These are phyloP conservation scores for Straminergon stramineum DNA, from an alignment of 225 moss, liverwort and hornwort species.

Conservation along the genomic window DNA sequence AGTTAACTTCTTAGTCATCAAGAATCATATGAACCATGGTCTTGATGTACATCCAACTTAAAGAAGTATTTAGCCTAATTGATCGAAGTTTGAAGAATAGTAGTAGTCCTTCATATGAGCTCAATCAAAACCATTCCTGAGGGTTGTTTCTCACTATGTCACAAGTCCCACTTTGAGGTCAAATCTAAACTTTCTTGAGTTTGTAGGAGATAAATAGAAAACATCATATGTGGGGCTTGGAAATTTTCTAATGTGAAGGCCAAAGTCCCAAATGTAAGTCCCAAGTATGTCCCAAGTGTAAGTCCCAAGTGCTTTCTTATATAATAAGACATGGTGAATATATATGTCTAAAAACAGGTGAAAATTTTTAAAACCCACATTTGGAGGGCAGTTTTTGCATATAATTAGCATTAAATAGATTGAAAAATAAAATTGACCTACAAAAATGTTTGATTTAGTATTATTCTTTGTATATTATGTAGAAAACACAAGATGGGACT, in stretches of 20 bases:
- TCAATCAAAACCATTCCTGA: neutral
- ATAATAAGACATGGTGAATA: too few relatives aligned
- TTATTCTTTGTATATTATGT: neutral
- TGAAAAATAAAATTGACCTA: neutral
- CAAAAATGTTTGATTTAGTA: neutral
- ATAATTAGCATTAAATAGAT: rapidly evolving
- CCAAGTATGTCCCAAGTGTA: neutral
- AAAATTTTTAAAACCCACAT: neutral
- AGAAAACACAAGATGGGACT: neutral
- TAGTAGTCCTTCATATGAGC: too few relatives aligned
- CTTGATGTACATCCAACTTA: neutral
- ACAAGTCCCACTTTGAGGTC: neutral
- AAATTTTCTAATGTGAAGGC: neutral
- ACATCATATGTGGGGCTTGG: neutral
- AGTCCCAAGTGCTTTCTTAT: neutral
- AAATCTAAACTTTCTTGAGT: neutral
- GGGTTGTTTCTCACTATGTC: neutral
- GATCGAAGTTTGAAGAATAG: neutral
- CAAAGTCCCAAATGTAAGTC: neutral
- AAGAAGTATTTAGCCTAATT: neutral
- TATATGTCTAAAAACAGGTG: neutral
- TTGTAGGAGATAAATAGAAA: neutral
- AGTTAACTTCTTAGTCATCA: neutral
- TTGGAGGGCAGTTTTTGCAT: neutral
- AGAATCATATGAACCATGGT: neutral